Base-by-base conservation (phyloP, 495 filamentous ascomycete species). In the Baudoinia panamericana region DNA sequence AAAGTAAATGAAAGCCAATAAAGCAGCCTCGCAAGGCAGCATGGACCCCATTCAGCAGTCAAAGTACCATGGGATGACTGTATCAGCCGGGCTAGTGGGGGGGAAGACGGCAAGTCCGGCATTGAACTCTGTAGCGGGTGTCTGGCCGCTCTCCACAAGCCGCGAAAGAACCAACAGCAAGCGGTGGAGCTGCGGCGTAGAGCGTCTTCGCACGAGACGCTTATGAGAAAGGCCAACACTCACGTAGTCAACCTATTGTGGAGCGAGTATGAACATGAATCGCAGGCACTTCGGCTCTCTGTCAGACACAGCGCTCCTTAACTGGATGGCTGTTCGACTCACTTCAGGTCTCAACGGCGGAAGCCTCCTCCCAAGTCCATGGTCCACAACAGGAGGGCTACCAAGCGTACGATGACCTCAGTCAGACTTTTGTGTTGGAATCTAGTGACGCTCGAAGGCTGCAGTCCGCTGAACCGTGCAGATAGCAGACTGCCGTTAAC, bases 241-340 rank as follows among this genome's bases (percentile, higher is more conserved):
- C n/a, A n/a, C n/a, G n/a, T n/a, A n/a, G n/a, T n/a, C n/a, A 30
- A 15, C n/a, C 12, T 47, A 13, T 36, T 36, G 5, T 47, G 36
- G 37, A 47, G 44, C 30, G 25, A 41, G 6, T 30, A 47, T 18
- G 20, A 23, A 15, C 45, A 31, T n/a, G 45, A 48, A 22, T 39
- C 42, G 20, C 45, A 43, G 26, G 45, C 45, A 5, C n/a, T 52
- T 10, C 38, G 48, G 29, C 48, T 48, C 36, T 52, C 48, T 28
- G 29, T 44, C 10, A 21, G 15, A 10, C 31, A 37, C 17, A 48
- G 39, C n/a, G 50, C 50, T 10, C 48, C 48, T 9, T 44, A 52
- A 27, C 36, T 52, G 4, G 44, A 43, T 9, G 48, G 44, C 7
- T 52, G 34, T 47, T 52, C 33, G 44, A 47, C 21, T 43, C 48